Base-by-base conservation (phyloP, 2,329 filamentous ascomycete species). In the Pseudocercospora eumusae region DNA sequence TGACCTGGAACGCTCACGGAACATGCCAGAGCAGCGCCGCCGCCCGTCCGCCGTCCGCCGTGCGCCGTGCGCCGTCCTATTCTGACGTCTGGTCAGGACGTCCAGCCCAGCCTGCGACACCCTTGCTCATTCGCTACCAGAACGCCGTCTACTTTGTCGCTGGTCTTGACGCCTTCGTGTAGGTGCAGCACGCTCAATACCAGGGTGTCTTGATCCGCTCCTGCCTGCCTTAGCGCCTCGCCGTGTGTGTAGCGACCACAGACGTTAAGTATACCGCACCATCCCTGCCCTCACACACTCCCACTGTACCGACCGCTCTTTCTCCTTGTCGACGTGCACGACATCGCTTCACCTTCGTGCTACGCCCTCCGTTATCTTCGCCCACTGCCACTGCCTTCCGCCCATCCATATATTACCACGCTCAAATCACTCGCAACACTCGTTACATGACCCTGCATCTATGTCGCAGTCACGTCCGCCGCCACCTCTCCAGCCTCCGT, bases 401-500 rank as follows among this genome's bases (percentile, higher is more conserved):
- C 58, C 61, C 31, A 33, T 18, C 27, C 57, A 27, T 42, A 49
- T n/a, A 50, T 20, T 20, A 23, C 11, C 28, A 3, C 11, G 20
- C 21, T 8, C 47, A 25, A 42, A 61, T 56, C 49, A 56, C 61
- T 59, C 6, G 6, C 15, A 21, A 18, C 33, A 18, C 23, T 23
- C 31, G 40, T 40, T 33, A 56, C 20, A 59, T 59, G 57, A 50
- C 57, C 47, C 28, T 6, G n/a, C 23, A 55, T 64, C 63, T 33
- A 74, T 74, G 72, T 71, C 71, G 63, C 69, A 66, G 31, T 62
- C 69, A 20, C 56, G 63, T 52, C 70, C 70, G 27, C 73, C 76
- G 65, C 71, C 77, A 71, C 76, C 77, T 67, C 70, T 77, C 63
- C 76, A 78, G 74, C 75, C 76, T 61, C 74, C 75, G 61, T 74